phyloP scores from a whole-genome alignment of 2,329 filamentous ascomycete species.

The Fusarium sublunatum region DNA sequence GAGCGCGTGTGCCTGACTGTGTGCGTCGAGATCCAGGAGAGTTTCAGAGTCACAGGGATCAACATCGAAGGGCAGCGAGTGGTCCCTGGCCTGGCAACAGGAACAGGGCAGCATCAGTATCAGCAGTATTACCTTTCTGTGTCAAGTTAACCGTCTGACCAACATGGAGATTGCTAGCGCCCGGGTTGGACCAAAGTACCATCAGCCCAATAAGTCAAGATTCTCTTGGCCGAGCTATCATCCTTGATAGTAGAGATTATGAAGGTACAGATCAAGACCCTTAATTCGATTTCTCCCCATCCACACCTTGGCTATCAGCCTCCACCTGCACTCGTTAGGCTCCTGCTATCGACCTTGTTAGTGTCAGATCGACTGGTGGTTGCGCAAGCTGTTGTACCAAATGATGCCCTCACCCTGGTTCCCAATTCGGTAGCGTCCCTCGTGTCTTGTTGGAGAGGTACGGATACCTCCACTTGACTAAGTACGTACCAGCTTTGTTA shows the following conservation, averaged over 20 bases:
- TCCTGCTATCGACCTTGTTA: slow-evolving; percentile 25
- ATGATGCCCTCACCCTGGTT: slow-evolving; percentile 14
- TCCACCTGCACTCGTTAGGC: slow-evolving; percentile 34
- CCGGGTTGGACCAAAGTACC: slow-evolving; percentile 10
- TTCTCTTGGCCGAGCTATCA: slow-evolving; percentile 10
- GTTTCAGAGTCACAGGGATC: slow-evolving; percentile 47
- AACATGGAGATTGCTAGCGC: slow-evolving; percentile 9
- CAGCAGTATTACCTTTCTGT: slow-evolving; percentile 8
- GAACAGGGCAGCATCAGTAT: slow-evolving; percentile 6
- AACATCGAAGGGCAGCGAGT: slow-evolving; percentile 38
- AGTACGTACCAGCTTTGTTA: slow-evolving; percentile 16
- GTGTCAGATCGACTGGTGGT: slow-evolving; percentile 35
- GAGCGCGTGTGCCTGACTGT: slow-evolving; percentile 19
- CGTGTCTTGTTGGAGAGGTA: slow-evolving; percentile 11
- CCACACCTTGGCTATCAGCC: slow-evolving; percentile 34
- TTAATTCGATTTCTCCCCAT: slow-evolving; percentile 38
- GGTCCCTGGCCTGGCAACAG: slow-evolving; percentile 29
- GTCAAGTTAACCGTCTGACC: slow-evolving; percentile 25
- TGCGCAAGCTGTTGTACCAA: slow-evolving; percentile 34
- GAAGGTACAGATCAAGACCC: slow-evolving; percentile 37
- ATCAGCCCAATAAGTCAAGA: slow-evolving; percentile 6
- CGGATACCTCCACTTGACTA: neutral
- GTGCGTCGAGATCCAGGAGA: slow-evolving; percentile 43
- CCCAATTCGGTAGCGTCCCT: slow-evolving; percentile 31
- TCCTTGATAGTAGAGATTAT: slow-evolving; percentile 38